Evolutionary conservation across 805 yeast species (phyloP).

Genomic region (Pichia ethanolica): DNA sequence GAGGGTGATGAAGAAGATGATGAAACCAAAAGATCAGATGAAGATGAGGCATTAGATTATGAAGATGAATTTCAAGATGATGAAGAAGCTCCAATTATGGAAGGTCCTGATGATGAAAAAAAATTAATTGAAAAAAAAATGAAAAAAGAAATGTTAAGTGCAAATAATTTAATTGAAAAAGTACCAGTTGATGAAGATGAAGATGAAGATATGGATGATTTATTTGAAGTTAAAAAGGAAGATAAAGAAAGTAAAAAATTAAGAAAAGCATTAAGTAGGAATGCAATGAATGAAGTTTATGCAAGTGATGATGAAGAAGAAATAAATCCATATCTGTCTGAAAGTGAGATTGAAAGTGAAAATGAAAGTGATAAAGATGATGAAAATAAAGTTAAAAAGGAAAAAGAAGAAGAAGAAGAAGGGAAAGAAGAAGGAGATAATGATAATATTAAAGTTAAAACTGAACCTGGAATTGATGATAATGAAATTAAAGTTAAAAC

Average conservation of each 20-base stretch:
- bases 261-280: conserved; percentile 72
- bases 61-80: conserved; percentile 98
- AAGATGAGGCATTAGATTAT: conserved; percentile 78
- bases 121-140: conserved; percentile 80
- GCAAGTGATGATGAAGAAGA: conserved; percentile 68
- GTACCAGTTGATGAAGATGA: conserved; percentile 58
- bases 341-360: conserved; percentile 55
- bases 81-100: conserved; percentile 97
- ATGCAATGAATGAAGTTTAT: conserved; percentile 83
- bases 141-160: conserved; percentile 77
- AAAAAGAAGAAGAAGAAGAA: conserved; percentile 22
- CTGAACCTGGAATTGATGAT: not conserved
- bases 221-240: conserved; percentile 61
- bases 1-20: conserved; percentile 28
- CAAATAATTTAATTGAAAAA: conserved; percentile 58
- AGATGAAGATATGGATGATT: conserved; percentile 61
- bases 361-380: conserved; percentile 29
- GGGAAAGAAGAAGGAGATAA: conserved; percentile 19
- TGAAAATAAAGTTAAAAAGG: conserved; percentile 20
- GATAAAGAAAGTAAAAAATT: conserved; percentile 88
- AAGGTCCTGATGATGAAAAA: conserved; percentile 92
- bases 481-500: conserved; percentile 7
- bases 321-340: conserved; percentile 66
- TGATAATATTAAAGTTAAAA: conserved; percentile 6
- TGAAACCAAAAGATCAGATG: conserved; percentile 52